Base-by-base conservation (phyloP, 2,329 filamentous ascomycete species). In the Dactylella cylindrospora region DNA sequence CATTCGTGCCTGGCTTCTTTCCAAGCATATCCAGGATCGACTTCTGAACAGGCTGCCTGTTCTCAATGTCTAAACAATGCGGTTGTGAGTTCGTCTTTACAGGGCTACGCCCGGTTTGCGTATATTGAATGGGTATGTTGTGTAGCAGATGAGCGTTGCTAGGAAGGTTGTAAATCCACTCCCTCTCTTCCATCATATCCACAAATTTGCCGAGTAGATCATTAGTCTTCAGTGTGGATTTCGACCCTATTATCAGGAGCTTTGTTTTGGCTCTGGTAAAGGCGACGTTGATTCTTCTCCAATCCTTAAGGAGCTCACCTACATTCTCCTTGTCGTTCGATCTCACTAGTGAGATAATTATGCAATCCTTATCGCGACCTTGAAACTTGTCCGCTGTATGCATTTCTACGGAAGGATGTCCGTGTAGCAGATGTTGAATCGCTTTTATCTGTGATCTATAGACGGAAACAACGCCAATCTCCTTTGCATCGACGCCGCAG, bases 301-400 rank as follows among this genome's bases (percentile, higher is more conserved):
- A 94, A 72, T 98, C 93, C 62, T 86, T 87, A 22, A 98, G 77
- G 38, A 98, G 73, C 51, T 97, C 93, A 13, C 93, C 93, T n/a
- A 98, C 90, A 43, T 80, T 82, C 65, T 84, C 82, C 1, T 80
- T 79, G 17, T 90, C 84, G 69, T 98, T 98, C 71, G 84, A 91
- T 23, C 93, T 82, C 10, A 97, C 93, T 23, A 95, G 84, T 51
- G 83, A 88, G 6, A 98, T 79, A 10, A 98, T 82, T 0, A 97
- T 81, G 2, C 95, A 84, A 70, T 95, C 90, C 71, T 98, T 98
- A 74, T 98, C 93, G 7, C 93, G 82, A 5, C 93, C 93, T 72
- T 98, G 93, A 73, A 95, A 98, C 36, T 91, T 89, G 74, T 98
- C 93, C 2, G 93, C 90, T 0, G 93, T 97, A 73, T 98, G 90